Conservation (phyloP, 1,284 basidiomycete genomes). For the Papiliotrema laurentii region DNA sequence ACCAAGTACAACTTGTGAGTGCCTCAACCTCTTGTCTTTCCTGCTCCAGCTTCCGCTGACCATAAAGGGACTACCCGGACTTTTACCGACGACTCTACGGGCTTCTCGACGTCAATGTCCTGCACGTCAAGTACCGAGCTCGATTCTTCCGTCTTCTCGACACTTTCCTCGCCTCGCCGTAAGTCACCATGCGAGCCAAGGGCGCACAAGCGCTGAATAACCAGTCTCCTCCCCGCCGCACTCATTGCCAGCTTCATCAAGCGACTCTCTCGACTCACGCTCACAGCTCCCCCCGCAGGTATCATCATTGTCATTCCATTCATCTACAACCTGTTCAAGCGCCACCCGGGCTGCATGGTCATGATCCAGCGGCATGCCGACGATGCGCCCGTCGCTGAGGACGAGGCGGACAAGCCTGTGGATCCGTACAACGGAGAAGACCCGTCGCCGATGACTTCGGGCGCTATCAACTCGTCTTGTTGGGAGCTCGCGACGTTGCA, state of each 20-base stretch:
- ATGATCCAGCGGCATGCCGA: slow-evolving; percentile 71
- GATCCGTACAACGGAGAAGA: slow-evolving; percentile 69
- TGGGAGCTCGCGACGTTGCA: slow-evolving; percentile 86
- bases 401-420: slow-evolving; percentile 22
- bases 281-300: slow-evolving; percentile 82
- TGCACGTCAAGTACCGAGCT: slow-evolving; percentile 88
- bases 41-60: not conserved
- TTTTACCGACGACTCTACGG: slow-evolving; percentile 94
- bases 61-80: slow-evolving; percentile 80
- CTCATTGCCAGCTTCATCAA: slow-evolving; percentile 94
- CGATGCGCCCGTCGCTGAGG: slow-evolving; percentile 32
- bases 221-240: slow-evolving; percentile 77
- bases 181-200: slow-evolving; percentile 36
- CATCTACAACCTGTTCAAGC: slow-evolving; percentile 90
- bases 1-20: slow-evolving; percentile 86
- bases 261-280: slow-evolving; percentile 75
- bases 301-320: slow-evolving; percentile 89
- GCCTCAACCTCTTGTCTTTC: not conserved
- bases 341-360: slow-evolving; percentile 83
- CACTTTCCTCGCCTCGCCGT: slow-evolving; percentile 85
- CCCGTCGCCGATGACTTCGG: slow-evolving; percentile 67
- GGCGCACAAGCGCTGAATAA: not conserved
- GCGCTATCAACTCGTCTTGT: slow-evolving; percentile 77
- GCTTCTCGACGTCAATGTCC: slow-evolving; percentile 76
- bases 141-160: slow-evolving; percentile 93